A percentile compares a stretch with the other conserved stretches of the same genome.
Evolutionary conservation across 495 filamentous ascomycete genomes (phyloP).

Genomic region (Lasiosphaeris hirsuta): DNA sequence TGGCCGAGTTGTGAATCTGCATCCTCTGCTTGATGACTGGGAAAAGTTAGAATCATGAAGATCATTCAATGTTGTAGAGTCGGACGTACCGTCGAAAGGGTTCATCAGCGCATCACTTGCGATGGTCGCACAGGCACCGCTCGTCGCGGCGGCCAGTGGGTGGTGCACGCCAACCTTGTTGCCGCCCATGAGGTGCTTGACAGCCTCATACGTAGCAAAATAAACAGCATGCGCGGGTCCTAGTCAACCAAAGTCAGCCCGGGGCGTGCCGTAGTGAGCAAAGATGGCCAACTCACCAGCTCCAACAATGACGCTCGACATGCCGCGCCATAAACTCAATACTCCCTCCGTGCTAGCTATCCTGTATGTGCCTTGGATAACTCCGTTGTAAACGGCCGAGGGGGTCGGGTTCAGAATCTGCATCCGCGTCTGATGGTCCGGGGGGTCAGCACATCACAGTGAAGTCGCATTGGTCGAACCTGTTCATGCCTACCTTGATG

Average conservation of each 20-base stretch:
- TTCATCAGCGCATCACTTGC: constrained; percentile 99
- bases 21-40: constrained; percentile 98
- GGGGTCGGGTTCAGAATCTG: constrained; percentile 88
- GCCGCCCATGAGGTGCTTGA: constrained; percentile 93
- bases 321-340: constrained; percentile 89
- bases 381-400: constrained; percentile 82
- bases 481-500: constrained; percentile 71
- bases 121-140: constrained; percentile 91
- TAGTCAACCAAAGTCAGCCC: constrained; percentile 37
- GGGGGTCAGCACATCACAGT: constrained; percentile 15
- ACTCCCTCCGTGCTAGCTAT: constrained; percentile 88
- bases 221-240: constrained; percentile 97
- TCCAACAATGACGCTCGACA: constrained; percentile 93
- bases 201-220: constrained; percentile 95
- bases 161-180: constrained; percentile 88
- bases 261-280: not conserved
- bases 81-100: constrained; percentile 87
- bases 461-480: not conserved
- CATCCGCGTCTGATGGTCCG: constrained; percentile 77
- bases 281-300: constrained; percentile 63
- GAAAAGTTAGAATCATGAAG: constrained; percentile 18
- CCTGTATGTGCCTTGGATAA: constrained; percentile 86
- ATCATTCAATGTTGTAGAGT: not conserved
- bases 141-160: constrained; percentile 85
- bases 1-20: constrained; percentile 92